Evolutionary conservation across 768 basidiomycete species (phyloP).

Genomic region (Strobilomyces dryophilus): DNA sequence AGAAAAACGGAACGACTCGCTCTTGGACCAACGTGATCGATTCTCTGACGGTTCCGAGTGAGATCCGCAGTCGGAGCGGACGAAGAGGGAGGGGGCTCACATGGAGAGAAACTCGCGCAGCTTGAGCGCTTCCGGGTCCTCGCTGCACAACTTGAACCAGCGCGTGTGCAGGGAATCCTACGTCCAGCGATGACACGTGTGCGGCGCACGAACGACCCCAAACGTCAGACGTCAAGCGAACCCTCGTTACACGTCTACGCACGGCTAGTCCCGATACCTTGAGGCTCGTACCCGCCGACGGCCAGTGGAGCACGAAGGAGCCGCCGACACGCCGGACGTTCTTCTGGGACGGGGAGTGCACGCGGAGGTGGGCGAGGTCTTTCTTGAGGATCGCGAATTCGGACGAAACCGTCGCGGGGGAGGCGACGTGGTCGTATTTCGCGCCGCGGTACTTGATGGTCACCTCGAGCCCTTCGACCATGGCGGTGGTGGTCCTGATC

Average conservation of each 20-base stretch:
- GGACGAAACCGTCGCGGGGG: slow-evolving; percentile 8
- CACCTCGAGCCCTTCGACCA: slow-evolving; percentile 25
- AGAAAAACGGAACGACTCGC: slow-evolving; percentile 12
- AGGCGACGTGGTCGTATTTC: slow-evolving; percentile 14
- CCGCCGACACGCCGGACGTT: slow-evolving; percentile 22
- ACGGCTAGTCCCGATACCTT: slow-evolving; percentile 5
- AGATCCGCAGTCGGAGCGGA: background rate
- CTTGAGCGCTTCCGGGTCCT: slow-evolving; percentile 20
- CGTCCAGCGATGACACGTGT: too few relatives aligned
- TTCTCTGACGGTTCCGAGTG: slow-evolving; percentile 11
- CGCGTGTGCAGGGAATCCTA: slow-evolving; percentile 24
- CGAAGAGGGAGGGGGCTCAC: slow-evolving; percentile 11
- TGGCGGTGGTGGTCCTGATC: background rate
- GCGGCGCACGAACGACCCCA: background rate
- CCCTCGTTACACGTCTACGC: background rate
- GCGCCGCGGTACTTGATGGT: slow-evolving; percentile 20
- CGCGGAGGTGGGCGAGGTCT: slow-evolving; percentile 29
- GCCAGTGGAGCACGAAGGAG: slow-evolving; percentile 27
- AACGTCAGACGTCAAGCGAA: background rate
- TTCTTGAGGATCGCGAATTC: slow-evolving; percentile 23
- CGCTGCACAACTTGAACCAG: slow-evolving; percentile 23
- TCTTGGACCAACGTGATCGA: slow-evolving; percentile 24
- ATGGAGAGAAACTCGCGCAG: slow-evolving; percentile 28
- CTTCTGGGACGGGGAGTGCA: slow-evolving; percentile 26
- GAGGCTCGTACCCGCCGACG: slow-evolving; percentile 3